Conservation (phyloP, 192 early-diverging fungal species). For the Coemansia biformis region DNA sequence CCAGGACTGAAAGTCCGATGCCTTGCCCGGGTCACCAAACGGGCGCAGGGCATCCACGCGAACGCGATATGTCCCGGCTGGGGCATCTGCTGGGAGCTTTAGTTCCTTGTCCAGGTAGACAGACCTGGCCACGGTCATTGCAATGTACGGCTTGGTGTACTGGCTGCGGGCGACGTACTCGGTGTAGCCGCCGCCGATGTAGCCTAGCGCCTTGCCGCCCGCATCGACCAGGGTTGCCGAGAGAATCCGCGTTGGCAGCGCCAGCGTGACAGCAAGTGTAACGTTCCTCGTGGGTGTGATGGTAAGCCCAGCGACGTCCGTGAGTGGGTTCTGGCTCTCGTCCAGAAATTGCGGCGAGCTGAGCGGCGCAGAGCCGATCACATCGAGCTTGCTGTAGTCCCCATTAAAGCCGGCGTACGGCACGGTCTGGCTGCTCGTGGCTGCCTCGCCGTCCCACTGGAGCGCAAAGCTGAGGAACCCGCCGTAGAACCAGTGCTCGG, state of each 20-base stretch:
- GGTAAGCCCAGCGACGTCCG: constrained; percentile 14
- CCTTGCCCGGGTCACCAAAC: constrained; percentile 27
- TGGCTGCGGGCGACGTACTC: constrained; percentile 14
- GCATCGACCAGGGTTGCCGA: constrained; percentile 16
- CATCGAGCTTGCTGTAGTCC: constrained; percentile 22
- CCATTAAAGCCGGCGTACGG: constrained; percentile 50
- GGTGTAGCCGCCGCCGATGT: constrained; percentile 19
- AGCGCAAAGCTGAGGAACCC: constrained; percentile 36
- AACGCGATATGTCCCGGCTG: constrained; percentile 36
- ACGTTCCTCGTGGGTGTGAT: constrained; percentile 1
- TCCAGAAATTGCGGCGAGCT: constrained; percentile 21
- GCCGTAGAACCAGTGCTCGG: constrained; percentile 46
- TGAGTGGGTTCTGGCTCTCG: background rate
- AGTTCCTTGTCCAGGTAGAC: constrained; percentile 24
- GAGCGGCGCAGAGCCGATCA: constrained; percentile 12
- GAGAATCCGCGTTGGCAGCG: constrained; percentile 21
- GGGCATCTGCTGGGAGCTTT: constrained; percentile 1
- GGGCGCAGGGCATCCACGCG: constrained; percentile 30
- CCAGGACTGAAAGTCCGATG: constrained; percentile 42
- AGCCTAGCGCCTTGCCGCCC: constrained; percentile 16
- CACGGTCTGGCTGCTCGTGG: constrained; percentile 10
- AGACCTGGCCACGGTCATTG: background rate
- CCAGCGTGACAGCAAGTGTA: constrained; percentile 5
- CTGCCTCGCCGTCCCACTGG: constrained; percentile 15
- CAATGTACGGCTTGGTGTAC: constrained; percentile 1